Conservation (phyloP, 768 basidiomycete genomes). For the Agrocybe pediades region DNA sequence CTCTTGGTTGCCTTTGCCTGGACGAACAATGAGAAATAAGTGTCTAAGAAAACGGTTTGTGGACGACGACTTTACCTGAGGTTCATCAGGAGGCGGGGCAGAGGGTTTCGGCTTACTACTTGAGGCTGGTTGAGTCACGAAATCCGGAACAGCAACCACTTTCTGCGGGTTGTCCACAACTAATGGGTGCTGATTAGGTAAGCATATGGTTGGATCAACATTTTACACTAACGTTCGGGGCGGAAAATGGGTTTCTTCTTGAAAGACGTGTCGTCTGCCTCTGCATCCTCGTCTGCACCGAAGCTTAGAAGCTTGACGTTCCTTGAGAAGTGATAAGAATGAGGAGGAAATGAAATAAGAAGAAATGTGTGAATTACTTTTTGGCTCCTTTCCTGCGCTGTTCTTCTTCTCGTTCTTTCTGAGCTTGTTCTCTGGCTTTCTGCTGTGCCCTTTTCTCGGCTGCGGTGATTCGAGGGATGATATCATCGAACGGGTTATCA, state of each 20-base stretch:
- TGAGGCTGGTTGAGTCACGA: constrained; percentile 30
- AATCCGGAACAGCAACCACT: constrained; percentile 37
- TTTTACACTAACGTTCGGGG: constrained; percentile 72
- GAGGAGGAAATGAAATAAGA: not conserved
- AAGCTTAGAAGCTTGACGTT: constrained; percentile 92
- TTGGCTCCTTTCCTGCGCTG: constrained; percentile 77
- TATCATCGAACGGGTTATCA: constrained; percentile 95
- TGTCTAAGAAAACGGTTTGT: not conserved
- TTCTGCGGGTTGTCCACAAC: constrained; percentile 40
- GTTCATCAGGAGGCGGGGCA: constrained; percentile 8
- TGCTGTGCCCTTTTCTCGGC: constrained; percentile 87
- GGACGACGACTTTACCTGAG: constrained; percentile 7
- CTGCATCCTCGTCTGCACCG: constrained; percentile 69
- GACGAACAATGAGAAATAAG: no score
- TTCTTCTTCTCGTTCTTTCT: constrained; percentile 77
- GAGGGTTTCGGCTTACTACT: constrained; percentile 15
- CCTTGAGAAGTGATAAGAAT: constrained; percentile 39
- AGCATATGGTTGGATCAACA: not conserved
- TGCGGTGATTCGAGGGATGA: constrained; percentile 94
- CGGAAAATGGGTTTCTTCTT: constrained; percentile 85
- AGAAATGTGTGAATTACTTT: constrained; percentile 57
- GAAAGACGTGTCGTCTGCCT: constrained; percentile 54
- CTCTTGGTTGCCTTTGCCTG: constrained; percentile 32
- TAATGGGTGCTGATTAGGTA: constrained; percentile 14
- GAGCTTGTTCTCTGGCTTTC: constrained; percentile 73